Evolutionary conservation across 2,329 filamentous ascomycete species (phyloP).

Genomic region (Aspergillus aculeatus): DNA sequence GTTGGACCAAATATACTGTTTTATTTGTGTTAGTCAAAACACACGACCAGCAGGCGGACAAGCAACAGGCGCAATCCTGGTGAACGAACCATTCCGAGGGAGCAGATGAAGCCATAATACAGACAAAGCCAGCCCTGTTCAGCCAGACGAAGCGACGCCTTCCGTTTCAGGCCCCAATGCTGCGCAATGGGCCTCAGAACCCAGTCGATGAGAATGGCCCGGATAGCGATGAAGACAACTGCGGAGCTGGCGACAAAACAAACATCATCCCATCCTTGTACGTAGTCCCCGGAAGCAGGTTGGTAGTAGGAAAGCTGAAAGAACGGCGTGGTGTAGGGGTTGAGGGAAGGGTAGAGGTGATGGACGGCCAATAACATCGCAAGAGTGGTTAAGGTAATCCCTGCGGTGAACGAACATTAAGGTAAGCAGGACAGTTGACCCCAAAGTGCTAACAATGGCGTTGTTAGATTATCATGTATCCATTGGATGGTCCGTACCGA

Average conservation of each 20-base stretch:
- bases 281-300: conserved; percentile 65
- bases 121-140: conserved; percentile 91
- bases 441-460: neutral
- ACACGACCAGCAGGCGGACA: conserved; percentile 9
- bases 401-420: conserved; percentile 44
- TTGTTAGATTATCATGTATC: neutral
- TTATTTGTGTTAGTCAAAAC: neutral
- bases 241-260: conserved; percentile 76
- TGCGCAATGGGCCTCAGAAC: conserved; percentile 75
- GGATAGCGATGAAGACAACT: conserved; percentile 80
- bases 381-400: conserved; percentile 81
- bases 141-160: conserved; percentile 78
- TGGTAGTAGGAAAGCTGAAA: conserved; percentile 85
- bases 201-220: conserved; percentile 84
- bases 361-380: conserved; percentile 80
- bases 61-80: neutral
- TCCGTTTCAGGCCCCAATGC: conserved; percentile 71
- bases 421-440: conserved; percentile 1
- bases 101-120: conserved; percentile 81
- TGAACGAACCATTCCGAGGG: conserved; percentile 71
- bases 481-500: conserved; percentile 58
- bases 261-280: conserved; percentile 74
- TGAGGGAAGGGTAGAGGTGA: conserved; percentile 75
- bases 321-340: conserved; percentile 79
- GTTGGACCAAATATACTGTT: conserved; percentile 73